Conservation (phyloP, 2,329 filamentous ascomycete genomes). For the Hypoxylon sp. region DNA sequence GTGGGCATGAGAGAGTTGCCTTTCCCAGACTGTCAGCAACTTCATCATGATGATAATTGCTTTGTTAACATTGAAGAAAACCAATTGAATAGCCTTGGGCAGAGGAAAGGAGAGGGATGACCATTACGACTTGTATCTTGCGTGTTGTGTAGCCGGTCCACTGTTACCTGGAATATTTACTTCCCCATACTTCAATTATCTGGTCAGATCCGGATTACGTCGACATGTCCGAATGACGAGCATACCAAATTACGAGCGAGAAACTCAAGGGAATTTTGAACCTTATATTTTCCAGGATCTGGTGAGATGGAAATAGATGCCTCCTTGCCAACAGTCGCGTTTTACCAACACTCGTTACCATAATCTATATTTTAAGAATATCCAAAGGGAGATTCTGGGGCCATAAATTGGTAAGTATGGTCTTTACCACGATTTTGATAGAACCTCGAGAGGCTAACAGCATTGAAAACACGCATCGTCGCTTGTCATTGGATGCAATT, state of each 20-base stretch:
- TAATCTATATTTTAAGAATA: constrained; percentile 4
- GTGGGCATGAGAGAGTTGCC: too few species aligned
- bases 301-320: constrained; percentile 5
- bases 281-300: constrained; percentile 5
- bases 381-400: constrained; percentile 1
- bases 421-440: not conserved
- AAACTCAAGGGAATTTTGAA: not conserved
- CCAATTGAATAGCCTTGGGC: not conserved
- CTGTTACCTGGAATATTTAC: not conserved
- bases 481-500: constrained; percentile 2
- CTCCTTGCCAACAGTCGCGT: not conserved
- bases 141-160: too few species aligned
- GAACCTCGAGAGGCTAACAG: not conserved
- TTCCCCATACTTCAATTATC: not conserved
- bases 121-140: not conserved
- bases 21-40: too few species aligned
- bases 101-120: not conserved
- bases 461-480: not conserved
- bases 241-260: not conserved
- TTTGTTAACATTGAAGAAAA: not conserved
- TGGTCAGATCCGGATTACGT: not conserved
- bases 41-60: too few species aligned
- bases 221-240: not conserved
- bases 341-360: not conserved
- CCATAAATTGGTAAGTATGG: not conserved